Evolutionary conservation across 2,329 filamentous ascomycete species (phyloP).

Genomic region (Lithohypha guttulata): DNA sequence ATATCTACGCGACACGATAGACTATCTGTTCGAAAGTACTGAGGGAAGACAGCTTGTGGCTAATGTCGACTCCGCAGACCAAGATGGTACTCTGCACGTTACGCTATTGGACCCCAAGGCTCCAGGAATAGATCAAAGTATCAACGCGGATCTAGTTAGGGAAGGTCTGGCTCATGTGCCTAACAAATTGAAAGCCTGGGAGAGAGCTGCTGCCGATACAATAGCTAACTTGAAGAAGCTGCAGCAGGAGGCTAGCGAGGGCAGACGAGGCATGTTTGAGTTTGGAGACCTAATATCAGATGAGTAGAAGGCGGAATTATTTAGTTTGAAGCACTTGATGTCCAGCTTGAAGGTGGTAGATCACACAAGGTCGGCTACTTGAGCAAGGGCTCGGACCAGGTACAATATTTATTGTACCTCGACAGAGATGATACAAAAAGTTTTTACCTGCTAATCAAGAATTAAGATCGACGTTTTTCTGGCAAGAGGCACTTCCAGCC

Average conservation of each 20-base stretch:
- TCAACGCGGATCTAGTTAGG: constrained; percentile 78
- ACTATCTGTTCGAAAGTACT: constrained; percentile 63
- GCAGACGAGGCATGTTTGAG: constrained; percentile 87
- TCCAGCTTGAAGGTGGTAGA: no score
- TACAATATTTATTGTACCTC: no score
- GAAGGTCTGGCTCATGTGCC: constrained; percentile 86
- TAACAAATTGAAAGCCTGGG: constrained; percentile 83
- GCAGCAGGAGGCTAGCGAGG: constrained; percentile 67
- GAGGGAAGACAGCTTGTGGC: constrained; percentile 71
- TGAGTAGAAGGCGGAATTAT: constrained; percentile 38
- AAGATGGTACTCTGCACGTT: constrained; percentile 73
- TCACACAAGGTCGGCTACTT: no score
- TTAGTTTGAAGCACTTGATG: no score
- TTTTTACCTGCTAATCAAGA: no score
- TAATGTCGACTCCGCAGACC: constrained; percentile 75
- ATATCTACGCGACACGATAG: constrained; percentile 71
- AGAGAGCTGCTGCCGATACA: constrained; percentile 63
- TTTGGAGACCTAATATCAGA: constrained; percentile 95
- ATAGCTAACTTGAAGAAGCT: constrained; percentile 61
- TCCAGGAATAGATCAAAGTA: constrained; percentile 58
- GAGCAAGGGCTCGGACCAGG: no score
- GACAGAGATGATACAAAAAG: no score
- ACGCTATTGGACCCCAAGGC: constrained; percentile 73
- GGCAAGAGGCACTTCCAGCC: no score
- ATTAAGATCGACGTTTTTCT: no score